Base-by-base conservation (phyloP, 805 yeast genomes). In the Saccharomycopsis schoenii region DNA sequence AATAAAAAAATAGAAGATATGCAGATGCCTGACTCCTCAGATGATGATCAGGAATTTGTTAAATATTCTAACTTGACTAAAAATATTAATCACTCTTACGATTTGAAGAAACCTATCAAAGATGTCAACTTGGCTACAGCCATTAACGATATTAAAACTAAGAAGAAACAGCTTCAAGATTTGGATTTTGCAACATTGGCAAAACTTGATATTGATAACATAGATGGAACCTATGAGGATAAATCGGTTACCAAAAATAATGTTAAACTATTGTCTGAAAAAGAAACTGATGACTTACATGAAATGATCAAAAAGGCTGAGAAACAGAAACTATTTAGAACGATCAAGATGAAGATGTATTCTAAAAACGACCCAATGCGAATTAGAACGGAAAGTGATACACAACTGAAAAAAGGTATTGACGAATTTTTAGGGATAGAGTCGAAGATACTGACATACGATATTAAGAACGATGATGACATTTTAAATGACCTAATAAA, bases 301-400 rank as follows among this genome's bases (percentile, higher is more conserved):
- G 63, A 66, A 43, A 55, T 70, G 8, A 67, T 69, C 43, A 60
- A 65, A 34, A 66, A 66, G 41, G 66, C 67, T 2, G 63, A 67
- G 25, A 65, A 68, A 39, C 64, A 61, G 55, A 70, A 68, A 42
- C 47, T 67, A 24, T 62, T 65, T 14, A 58, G 61, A 29, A 57
- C 59, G 12, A 55, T 65, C 15, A 65, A 63, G 58, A 19, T 57
- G 17, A 68, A 62, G 34, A 47, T 47, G 52, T 34, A 47, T 4
- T 47, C 52, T 14, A 21, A 47, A 43, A 64, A 63, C 34, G 25
- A n/a, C 11, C 39, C 39, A 9, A 19, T 8, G 1, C 15, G 59
- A 25, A 62, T 59, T 10, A 55, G 14, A 52, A 66, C 25, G 61
- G 66, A 21, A 12, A 17, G 41, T 10, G 39, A 29, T 11, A 37